Percentiles rank a stretch among this genome's conserved stretches.
Conservation (phyloP, 192 early-diverging fungal species). For the Tieghemiomyces parasiticus region DNA sequence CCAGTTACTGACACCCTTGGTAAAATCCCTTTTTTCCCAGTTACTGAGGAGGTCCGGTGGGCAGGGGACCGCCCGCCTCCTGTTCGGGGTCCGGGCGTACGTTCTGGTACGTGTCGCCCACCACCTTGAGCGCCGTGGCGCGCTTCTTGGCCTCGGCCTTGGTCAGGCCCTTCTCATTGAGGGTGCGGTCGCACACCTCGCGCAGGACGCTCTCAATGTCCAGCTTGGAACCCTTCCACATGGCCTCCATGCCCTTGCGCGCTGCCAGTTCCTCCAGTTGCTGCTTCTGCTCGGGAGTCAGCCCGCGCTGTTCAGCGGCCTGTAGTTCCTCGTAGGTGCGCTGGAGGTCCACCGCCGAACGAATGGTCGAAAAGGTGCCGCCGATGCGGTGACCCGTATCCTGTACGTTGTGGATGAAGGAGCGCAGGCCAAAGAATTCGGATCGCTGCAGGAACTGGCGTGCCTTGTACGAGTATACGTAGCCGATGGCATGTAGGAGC, state of each 20-base stretch:
- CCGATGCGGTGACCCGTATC: conserved; percentile 88
- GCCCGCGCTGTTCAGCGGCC: conserved; percentile 74
- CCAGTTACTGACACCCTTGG: no score
- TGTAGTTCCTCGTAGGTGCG: conserved; percentile 77
- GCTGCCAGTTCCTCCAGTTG: conserved; percentile 55
- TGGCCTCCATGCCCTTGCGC: conserved; percentile 67
- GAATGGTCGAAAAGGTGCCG: conserved; percentile 82
- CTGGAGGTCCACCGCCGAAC: conserved; percentile 87
- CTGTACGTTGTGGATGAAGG: conserved; percentile 50
- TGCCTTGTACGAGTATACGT: conserved; percentile 78
- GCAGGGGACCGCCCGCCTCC: no score
- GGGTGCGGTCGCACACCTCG: conserved; percentile 77
- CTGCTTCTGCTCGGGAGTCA: conserved; percentile 46
- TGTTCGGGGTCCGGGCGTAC: conserved; percentile 46
- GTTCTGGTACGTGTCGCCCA: conserved; percentile 74
- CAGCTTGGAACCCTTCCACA: conserved; percentile 87
- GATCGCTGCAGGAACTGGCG: conserved; percentile 61
- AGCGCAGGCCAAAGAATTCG: conserved; percentile 55
- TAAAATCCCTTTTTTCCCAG: no score
- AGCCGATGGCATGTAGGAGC: conserved; percentile 84
- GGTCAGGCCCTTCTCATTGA: conserved; percentile 46
- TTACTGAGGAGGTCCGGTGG: no score
- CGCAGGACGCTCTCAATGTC: conserved; percentile 88
- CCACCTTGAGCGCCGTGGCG: conserved; percentile 62
- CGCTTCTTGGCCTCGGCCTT: conserved; percentile 45